Conservation (phyloP, 768 basidiomycete genomes). For the Collybia mongolica region DNA sequence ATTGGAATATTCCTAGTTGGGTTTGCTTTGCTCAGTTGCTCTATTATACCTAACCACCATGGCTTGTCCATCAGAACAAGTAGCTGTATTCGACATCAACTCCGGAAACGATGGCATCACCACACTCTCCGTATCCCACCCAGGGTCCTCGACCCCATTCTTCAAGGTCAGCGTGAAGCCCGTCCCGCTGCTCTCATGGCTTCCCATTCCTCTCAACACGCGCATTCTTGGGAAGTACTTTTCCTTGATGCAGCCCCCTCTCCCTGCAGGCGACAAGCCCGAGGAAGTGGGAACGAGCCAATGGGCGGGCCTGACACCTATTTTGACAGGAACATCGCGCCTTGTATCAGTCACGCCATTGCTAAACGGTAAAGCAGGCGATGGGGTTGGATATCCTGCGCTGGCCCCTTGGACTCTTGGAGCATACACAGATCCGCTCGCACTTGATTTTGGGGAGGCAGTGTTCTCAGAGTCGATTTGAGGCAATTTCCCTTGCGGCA, state of each 20-base stretch:
- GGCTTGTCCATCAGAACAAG: conserved; percentile 18
- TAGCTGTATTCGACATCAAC: conserved; percentile 26
- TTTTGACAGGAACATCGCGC: conserved; percentile 14
- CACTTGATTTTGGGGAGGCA: too few relatives aligned
- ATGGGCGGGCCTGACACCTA: conserved; percentile 16
- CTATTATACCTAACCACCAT: background rate
- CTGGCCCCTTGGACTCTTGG: background rate
- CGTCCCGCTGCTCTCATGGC: conserved; percentile 21
- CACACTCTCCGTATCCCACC: conserved; percentile 21
- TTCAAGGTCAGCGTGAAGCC: conserved; percentile 26
- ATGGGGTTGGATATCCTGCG: conserved; percentile 1
- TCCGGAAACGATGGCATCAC: conserved; percentile 16
- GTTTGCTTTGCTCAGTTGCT: background rate
- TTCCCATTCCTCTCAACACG: conserved; percentile 20
- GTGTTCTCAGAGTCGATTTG: too few relatives aligned
- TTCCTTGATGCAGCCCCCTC: conserved; percentile 19
- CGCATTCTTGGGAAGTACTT: conserved; percentile 12
- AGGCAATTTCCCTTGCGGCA: too few relatives aligned
- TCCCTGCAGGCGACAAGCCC: conserved; percentile 18
- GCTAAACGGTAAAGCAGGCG: background rate
- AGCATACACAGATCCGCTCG: background rate
- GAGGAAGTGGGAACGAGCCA: conserved; percentile 20
- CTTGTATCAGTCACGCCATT: conserved; percentile 11
- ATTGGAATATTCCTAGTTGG: conserved; percentile 35
- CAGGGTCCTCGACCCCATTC: conserved; percentile 21